phyloP scores from a whole-genome alignment of 2,329 filamentous ascomycete species.

The Colletotrichum cordylinicola region DNA sequence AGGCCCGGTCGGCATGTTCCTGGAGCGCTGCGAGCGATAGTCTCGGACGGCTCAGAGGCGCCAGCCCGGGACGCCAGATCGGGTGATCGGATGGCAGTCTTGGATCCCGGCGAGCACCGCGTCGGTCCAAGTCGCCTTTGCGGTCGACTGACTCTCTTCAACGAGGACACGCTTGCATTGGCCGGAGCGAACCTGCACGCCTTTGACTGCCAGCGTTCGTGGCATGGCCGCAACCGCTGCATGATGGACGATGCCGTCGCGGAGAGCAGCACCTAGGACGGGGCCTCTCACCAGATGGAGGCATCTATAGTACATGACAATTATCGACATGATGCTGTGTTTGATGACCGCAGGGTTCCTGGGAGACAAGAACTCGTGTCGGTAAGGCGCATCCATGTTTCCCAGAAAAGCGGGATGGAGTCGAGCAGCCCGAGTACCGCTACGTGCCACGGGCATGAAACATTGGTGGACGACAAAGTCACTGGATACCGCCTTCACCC shows the following conservation, averaged over 20 bases:
- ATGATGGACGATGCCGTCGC: background rate
- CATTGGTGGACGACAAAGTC: constrained; percentile 4
- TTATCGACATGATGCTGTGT: constrained; percentile 11
- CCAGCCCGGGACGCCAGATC: background rate
- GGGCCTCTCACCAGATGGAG: background rate
- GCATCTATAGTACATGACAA: background rate
- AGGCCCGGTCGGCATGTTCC: background rate
- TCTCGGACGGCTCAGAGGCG: background rate
- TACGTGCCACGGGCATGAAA: constrained; percentile 7
- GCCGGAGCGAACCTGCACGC: background rate
- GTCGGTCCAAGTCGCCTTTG: too few relatives aligned
- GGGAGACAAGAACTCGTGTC: constrained; percentile 3
- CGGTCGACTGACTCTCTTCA: background rate
- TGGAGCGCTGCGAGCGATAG: background rate
- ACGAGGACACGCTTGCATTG: background rate
- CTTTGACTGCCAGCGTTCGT: background rate
- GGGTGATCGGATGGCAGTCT: background rate
- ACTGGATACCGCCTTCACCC: background rate
- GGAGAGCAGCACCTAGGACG: background rate
- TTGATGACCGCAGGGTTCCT: constrained; percentile 14
- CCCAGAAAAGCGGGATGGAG: constrained; percentile 10
- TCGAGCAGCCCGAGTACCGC: background rate
- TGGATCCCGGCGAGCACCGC: background rate
- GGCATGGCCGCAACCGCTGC: background rate
- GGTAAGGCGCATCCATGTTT: constrained; percentile 3